Conservation (phyloP, 1,139 yeast genomes). For the Hansenula sp. region DNA sequence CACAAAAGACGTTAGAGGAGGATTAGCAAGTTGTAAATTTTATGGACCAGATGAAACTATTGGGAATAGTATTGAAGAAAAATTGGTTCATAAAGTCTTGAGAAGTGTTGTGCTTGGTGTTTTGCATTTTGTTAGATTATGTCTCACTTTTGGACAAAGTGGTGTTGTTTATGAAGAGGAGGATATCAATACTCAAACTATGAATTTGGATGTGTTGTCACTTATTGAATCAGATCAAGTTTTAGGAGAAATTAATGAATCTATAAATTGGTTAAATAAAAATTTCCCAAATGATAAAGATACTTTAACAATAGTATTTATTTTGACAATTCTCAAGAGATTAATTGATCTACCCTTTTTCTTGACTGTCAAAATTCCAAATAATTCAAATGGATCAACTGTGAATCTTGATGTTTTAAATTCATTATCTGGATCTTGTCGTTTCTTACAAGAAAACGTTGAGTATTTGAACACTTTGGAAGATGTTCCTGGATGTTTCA, state of each 20-base stretch:
- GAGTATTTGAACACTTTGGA: constrained; percentile 19
- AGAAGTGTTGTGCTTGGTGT: constrained; percentile 45
- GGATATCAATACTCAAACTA: constrained; percentile 60
- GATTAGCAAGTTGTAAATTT: constrained; percentile 24
- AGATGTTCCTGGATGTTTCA: constrained; percentile 44
- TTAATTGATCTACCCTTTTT: constrained; percentile 16
- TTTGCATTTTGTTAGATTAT: constrained; percentile 47
- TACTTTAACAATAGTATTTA: constrained; percentile 14
- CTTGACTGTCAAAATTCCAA: constrained; percentile 11
- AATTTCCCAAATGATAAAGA: constrained; percentile 12
- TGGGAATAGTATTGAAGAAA: constrained; percentile 4
- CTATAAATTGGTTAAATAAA: constrained; percentile 9
- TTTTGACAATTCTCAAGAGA: constrained; percentile 12
- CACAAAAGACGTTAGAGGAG: constrained; percentile 15
- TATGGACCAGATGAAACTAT: constrained; percentile 4
- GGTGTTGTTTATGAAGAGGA: constrained; percentile 75
- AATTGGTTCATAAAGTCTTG: constrained; percentile 44
- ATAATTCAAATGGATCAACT: constrained; percentile 2
- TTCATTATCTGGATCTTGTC: constrained; percentile 3
- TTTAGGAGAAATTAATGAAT: constrained; percentile 8
- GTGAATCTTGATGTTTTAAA: constrained; percentile 13
- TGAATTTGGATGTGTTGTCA: constrained; percentile 39
- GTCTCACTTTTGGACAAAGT: constrained; percentile 40
- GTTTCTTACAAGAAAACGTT: constrained; percentile 9
- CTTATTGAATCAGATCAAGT: constrained; percentile 11